phyloP scores from a whole-genome alignment of 2,329 filamentous ascomycete species.

The Fusarium ramigenum region DNA sequence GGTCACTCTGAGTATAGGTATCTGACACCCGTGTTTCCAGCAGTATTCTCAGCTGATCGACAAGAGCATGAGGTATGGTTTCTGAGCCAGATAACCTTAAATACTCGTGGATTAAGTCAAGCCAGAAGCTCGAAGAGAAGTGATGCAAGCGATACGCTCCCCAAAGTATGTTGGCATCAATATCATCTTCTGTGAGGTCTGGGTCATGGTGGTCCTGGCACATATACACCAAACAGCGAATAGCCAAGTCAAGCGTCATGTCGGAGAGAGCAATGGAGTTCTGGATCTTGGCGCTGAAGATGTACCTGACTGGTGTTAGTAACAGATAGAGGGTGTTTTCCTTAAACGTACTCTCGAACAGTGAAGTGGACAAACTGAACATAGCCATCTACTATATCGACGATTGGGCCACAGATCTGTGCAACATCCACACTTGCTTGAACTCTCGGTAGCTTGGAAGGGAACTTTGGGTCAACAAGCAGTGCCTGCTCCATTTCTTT shows the following conservation, averaged over 20 bases:
- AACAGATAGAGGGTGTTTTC: rapidly evolving
- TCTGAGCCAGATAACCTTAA: rapidly evolving
- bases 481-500: background rate
- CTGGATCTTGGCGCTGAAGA: rapidly evolving
- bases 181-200: rapidly evolving
- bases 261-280: rapidly evolving
- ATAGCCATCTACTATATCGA: rapidly evolving
- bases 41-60: rapidly evolving
- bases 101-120: rapidly evolving
- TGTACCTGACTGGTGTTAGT: background rate
- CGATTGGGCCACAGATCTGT: background rate
- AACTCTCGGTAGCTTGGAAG: rapidly evolving
- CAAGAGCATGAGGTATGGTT: background rate
- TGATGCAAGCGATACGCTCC: background rate
- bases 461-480: rapidly evolving
- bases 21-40: background rate
- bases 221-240: rapidly evolving
- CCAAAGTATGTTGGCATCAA: rapidly evolving
- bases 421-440: rapidly evolving
- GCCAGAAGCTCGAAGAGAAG: background rate
- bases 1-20: rapidly evolving
- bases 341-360: rapidly evolving
- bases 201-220: background rate
- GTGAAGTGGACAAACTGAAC: background rate
- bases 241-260: rapidly evolving